Percentiles rank a stretch among this genome's conserved stretches.
Conservation (phyloP, 805 yeast genomes). For the Monosporozyma aerobia region DNA sequence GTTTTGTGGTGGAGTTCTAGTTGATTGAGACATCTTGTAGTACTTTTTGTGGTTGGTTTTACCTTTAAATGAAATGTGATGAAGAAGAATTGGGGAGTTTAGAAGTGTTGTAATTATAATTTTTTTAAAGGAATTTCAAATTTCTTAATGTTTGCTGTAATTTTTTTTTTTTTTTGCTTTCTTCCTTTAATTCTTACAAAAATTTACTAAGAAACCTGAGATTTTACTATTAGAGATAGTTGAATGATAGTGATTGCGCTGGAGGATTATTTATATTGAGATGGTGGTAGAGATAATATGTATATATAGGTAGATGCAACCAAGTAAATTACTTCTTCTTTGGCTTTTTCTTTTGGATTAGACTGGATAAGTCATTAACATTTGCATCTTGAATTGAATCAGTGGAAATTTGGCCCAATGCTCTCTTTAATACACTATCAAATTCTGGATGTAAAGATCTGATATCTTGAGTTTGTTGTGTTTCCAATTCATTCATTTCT, state of each 20-base stretch:
- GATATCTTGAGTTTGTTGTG: slow-evolving; percentile 3
- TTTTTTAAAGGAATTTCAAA: neutral
- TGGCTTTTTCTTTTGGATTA: slow-evolving; percentile 47
- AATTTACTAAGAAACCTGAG: too few species aligned
- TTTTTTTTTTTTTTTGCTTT: neutral
- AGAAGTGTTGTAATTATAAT: neutral
- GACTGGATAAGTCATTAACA: slow-evolving; percentile 54
- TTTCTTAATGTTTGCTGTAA: neutral
- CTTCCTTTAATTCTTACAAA: too few species aligned
- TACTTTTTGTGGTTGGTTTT: neutral
- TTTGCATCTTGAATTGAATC: slow-evolving; percentile 9
- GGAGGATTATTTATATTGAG: too few species aligned
- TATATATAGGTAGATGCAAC: neutral
- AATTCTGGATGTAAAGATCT: slow-evolving; percentile 9
- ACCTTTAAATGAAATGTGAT: neutral
- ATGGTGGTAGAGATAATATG: neutral
- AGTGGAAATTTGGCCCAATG: slow-evolving; percentile 8
- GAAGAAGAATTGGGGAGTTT: neutral
- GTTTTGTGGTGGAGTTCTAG: neutral
- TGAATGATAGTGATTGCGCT: too few species aligned
- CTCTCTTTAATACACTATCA: slow-evolving; percentile 9
- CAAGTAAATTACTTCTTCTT: slow-evolving; percentile 1
- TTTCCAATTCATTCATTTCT: slow-evolving; percentile 40
- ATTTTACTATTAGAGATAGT: too few species aligned
- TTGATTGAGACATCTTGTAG: neutral